These are phyloP conservation scores for Carex cristatella DNA, from an alignment of 176 grass and related monocot genomes.

Conservation along the genomic window DNA sequence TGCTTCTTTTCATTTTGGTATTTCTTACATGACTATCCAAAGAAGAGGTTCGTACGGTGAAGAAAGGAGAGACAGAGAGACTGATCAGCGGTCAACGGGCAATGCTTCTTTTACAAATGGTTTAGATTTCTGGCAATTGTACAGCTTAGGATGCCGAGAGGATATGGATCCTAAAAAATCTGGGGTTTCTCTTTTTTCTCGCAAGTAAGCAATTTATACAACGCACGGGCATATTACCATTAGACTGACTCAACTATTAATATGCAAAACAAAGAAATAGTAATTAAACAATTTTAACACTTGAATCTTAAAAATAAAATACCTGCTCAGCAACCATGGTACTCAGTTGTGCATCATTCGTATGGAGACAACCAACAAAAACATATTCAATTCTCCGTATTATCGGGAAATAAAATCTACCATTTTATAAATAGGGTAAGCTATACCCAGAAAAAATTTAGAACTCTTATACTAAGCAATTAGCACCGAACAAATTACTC, in stretches of 20 bases:
- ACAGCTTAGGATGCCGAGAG: no score
- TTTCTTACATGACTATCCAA: no score
- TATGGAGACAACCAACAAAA: slow-evolving; percentile 47
- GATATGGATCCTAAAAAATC: no score
- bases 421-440: slow-evolving; percentile 3
- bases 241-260: not conserved
- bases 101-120: no score
- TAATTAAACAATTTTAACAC: not conserved
- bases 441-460: not conserved
- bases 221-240: no score
- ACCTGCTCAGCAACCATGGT: slow-evolving; percentile 99
- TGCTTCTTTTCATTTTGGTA: no score
- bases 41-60: no score
- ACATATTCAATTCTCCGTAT: slow-evolving; percentile 14
- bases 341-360: slow-evolving; percentile 98
- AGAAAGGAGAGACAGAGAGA: no score
- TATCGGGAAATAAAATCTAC: not conserved
- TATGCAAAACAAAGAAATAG: not conserved
- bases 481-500: not conserved
- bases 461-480: not conserved
- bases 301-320: not conserved
- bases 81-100: no score
- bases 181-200: no score
- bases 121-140: no score
- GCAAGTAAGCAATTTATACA: no score